Percentiles rank a stretch among this genome's conserved stretches.
Conservation (phyloP, 2,329 filamentous ascomycete species). For the Epicoccum nigrum region DNA sequence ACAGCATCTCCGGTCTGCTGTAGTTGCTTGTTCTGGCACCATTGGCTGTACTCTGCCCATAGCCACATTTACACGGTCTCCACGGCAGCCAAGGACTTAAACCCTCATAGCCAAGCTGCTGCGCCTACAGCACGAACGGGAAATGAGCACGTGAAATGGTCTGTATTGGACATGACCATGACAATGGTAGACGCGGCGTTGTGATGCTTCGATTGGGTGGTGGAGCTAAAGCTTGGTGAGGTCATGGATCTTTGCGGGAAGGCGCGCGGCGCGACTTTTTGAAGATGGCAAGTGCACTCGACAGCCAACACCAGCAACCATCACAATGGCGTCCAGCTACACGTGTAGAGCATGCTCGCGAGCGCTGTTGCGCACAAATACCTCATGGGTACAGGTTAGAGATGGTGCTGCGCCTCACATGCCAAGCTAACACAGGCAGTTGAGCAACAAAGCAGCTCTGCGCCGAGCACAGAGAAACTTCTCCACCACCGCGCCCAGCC, state of each 20-base stretch:
- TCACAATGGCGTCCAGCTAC: conserved; percentile 46
- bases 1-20: conserved; percentile 3
- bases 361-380: conserved; percentile 29
- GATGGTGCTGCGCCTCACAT: not conserved
- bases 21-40: not conserved
- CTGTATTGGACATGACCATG: not conserved
- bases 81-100: not conserved
- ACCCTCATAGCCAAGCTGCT: not conserved
- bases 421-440: conserved; percentile 29
- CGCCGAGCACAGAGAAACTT: conserved; percentile 31
- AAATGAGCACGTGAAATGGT: not conserved
- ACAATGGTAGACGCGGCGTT: conserved; percentile 1
- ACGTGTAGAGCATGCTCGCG: conserved; percentile 45
- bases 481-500: conserved; percentile 28
- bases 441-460: conserved; percentile 25
- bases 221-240: conserved; percentile 30
- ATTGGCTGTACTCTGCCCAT: not conserved
- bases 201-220: conserved; percentile 18
- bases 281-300: conserved; percentile 5
- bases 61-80: not conserved
- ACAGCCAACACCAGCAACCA: conserved; percentile 1
- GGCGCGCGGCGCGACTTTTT: conserved; percentile 37
- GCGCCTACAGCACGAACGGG: not conserved
- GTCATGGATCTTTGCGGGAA: conserved; percentile 39
- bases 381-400: conserved; percentile 28